Conservation (phyloP, 2,329 filamentous ascomycete genomes). For the Penicillium sp. region DNA sequence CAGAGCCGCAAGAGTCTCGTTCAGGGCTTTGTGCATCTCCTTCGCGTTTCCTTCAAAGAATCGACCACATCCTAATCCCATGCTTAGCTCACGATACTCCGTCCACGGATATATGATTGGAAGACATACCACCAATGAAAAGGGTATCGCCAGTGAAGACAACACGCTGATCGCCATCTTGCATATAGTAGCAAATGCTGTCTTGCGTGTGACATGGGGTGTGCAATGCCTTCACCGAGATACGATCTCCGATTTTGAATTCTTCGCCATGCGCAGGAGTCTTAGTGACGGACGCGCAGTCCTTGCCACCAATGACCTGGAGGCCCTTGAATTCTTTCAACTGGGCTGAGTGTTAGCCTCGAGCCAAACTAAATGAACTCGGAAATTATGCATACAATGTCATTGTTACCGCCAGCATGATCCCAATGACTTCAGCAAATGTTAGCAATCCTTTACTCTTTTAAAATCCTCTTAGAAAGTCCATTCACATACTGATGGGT, state of each 20-base stretch:
- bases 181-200: constrained; percentile 91
- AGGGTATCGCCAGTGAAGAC: constrained; percentile 97
- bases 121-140: constrained; percentile 75
- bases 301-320: constrained; percentile 80
- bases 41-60: constrained; percentile 91
- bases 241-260: constrained; percentile 77
- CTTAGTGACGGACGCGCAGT: constrained; percentile 76
- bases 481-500: constrained; percentile 78
- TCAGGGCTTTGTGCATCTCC: constrained; percentile 92
- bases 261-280: constrained; percentile 73
- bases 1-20: constrained; percentile 74
- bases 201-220: constrained; percentile 98
- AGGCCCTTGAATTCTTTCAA: constrained; percentile 61
- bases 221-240: constrained; percentile 82
- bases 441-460: constrained; percentile 9
- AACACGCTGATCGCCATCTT: constrained; percentile 70
- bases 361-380: background rate
- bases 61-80: constrained; percentile 71
- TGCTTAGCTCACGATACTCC: background rate
- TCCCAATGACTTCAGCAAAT: constrained; percentile 71
- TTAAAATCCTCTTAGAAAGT: background rate
- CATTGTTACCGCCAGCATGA: constrained; percentile 86
- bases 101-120: background rate
- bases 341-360: constrained; percentile 34
- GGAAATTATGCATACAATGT: constrained; percentile 59